Conservation (phyloP, 345 rosid species). For the Aquilaria yunnanensis region DNA sequence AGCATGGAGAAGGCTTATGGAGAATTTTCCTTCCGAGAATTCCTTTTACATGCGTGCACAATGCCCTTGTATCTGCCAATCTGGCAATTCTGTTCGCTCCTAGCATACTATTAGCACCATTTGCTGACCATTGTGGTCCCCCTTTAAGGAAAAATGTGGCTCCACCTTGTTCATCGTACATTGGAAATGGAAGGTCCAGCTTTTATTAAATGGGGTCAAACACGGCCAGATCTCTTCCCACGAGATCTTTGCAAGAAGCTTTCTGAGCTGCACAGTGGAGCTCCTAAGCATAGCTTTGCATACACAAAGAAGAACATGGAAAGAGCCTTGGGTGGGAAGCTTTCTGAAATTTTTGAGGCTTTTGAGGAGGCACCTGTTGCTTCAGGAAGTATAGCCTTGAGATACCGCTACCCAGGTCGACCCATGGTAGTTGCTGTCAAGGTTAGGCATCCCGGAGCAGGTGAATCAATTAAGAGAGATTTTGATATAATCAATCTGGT, state of each 20-base stretch:
- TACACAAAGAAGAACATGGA: constrained; percentile 70
- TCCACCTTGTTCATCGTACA: constrained; percentile 58
- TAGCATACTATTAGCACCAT: constrained; percentile 61
- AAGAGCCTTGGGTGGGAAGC: constrained; percentile 79
- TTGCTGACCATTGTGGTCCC: constrained; percentile 45
- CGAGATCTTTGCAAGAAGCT: constrained; percentile 77
- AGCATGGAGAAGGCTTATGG: constrained; percentile 55
- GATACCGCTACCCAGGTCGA: constrained; percentile 64
- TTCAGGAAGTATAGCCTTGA: constrained; percentile 90
- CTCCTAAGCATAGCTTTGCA: constrained; percentile 80
- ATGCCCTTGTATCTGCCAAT: constrained; percentile 46
- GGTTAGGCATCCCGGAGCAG: constrained; percentile 96
- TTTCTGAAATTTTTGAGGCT: constrained; percentile 66
- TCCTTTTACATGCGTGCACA: constrained; percentile 45
- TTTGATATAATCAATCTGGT: constrained; percentile 60
- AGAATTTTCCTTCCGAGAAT: constrained; percentile 28
- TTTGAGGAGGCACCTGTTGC: constrained; percentile 87
- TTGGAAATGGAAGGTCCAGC: constrained; percentile 88
- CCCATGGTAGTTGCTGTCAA: constrained; percentile 77
- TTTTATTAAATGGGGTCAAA: constrained; percentile 90
- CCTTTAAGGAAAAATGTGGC: constrained; percentile 50
- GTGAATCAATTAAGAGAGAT: constrained; percentile 77
- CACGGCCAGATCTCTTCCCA: constrained; percentile 85
- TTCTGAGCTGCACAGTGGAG: constrained; percentile 72
- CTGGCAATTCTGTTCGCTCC: constrained; percentile 62